Conservation (phyloP, 345 rosid species). For the Populus pruinosa region DNA sequence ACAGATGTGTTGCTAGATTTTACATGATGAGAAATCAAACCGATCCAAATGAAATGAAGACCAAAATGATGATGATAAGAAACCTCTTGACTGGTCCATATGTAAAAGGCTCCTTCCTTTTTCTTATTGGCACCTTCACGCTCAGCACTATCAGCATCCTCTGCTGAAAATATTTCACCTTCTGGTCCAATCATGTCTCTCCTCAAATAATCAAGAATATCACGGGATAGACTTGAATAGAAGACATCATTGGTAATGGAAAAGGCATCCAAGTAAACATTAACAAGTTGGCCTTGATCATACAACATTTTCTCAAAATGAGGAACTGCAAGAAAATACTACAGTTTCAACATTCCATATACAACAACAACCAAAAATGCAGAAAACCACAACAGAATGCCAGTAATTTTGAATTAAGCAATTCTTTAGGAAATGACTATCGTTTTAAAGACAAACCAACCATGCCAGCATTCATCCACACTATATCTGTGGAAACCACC, state of each 20-base stretch:
- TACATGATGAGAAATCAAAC: background rate
- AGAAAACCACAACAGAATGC: too few species aligned
- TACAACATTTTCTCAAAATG: conserved; percentile 98
- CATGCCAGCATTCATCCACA: conserved; percentile 95
- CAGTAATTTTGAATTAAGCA: background rate
- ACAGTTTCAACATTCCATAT: background rate
- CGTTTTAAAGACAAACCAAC: conserved; percentile 38
- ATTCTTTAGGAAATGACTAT: background rate
- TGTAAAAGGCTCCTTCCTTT: conserved; percentile 86
- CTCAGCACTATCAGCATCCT: conserved; percentile 91
- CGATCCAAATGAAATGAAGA: background rate
- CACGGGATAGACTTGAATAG: conserved; percentile 61
- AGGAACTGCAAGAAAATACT: conserved; percentile 62
- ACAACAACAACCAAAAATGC: background rate
- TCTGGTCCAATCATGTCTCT: conserved; percentile 85
- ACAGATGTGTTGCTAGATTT: background rate
- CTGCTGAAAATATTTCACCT: conserved; percentile 86
- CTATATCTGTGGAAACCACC: conserved; percentile 98
- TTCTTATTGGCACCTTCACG: conserved; percentile 51
- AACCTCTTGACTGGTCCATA: conserved; percentile 85
- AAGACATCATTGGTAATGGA: conserved; percentile 57
- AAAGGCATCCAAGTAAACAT: conserved; percentile 75
- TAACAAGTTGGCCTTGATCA: conserved; percentile 87
- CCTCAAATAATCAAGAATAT: conserved; percentile 79
- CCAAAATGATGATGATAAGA: background rate